These are phyloP conservation scores for Eleusine coracana DNA, from an alignment of 176 grass and related monocot genomes.

Conservation along the genomic window DNA sequence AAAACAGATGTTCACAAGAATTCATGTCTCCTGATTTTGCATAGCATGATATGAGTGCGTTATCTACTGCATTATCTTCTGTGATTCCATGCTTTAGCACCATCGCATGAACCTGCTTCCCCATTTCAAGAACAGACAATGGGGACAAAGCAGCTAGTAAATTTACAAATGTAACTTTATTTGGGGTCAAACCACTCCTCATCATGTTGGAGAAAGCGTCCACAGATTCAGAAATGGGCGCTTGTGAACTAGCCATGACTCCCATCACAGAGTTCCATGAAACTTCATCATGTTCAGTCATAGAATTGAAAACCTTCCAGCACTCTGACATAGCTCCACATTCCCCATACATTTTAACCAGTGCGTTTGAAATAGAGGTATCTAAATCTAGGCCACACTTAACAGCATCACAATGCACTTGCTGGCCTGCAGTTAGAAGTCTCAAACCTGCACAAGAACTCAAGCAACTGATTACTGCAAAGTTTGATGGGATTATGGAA, in stretches of 20 bases:
- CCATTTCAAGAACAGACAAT: constrained; percentile 57
- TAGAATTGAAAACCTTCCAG: constrained; percentile 69
- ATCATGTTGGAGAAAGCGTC: constrained; percentile 67
- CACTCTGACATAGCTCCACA: constrained; percentile 57
- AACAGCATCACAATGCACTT: constrained; percentile 62
- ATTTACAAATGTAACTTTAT: constrained; percentile 81
- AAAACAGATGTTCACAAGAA: constrained; percentile 60
- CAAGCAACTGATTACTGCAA: constrained; percentile 67
- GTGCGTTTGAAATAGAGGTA: constrained; percentile 76
- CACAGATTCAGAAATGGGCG: constrained; percentile 47
- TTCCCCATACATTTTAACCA: constrained; percentile 85
- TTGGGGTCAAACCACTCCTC: constrained; percentile 58
- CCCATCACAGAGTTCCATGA: constrained; percentile 89
- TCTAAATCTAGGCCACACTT: constrained; percentile 74
- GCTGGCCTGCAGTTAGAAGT: constrained; percentile 57
- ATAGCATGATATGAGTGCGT: constrained; percentile 79
- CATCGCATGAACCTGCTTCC: constrained; percentile 66
- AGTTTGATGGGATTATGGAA: constrained; percentile 61
- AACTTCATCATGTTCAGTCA: constrained; percentile 62
- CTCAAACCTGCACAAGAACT: constrained; percentile 72
- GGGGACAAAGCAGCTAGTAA: constrained; percentile 62
- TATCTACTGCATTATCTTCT: constrained; percentile 63
- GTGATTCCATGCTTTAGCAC: constrained; percentile 68
- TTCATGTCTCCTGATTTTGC: constrained; percentile 73
- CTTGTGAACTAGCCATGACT: constrained; percentile 54